phyloP scores from a whole-genome alignment of 164 flowering plant genomes.

The Cinnamomum chago region DNA sequence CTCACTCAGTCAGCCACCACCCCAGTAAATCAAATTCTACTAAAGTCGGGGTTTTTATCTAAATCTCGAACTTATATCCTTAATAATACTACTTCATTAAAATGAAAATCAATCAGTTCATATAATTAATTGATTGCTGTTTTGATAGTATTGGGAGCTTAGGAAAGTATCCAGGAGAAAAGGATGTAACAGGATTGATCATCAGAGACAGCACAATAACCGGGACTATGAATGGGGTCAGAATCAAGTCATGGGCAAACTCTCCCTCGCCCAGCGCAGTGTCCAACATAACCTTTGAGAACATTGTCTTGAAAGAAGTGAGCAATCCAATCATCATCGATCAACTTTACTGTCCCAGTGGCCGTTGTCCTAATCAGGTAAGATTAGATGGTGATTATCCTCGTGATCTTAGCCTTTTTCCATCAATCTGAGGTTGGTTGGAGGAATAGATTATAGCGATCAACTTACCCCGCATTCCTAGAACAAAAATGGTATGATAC shows the following conservation, averaged over 20 bases:
- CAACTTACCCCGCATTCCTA: not conserved
- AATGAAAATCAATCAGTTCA: too few species aligned
- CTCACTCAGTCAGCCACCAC: not conserved
- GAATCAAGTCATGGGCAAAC: constrained; percentile 73
- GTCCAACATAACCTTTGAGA: constrained; percentile 50
- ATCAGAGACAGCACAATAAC: constrained; percentile 41
- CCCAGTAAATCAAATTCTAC: constrained; percentile 2
- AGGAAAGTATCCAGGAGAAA: constrained; percentile 47
- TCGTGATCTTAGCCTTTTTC: too few species aligned
- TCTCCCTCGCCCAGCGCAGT: constrained; percentile 46
- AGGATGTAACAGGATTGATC: constrained; percentile 44
- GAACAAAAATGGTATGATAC: not conserved
- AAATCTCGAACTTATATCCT: not conserved
- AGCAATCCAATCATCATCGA: constrained; percentile 58
- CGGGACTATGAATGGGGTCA: constrained; percentile 50
- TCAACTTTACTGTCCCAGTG: constrained; percentile 50
- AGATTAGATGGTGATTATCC: not conserved
- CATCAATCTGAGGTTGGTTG: too few species aligned
- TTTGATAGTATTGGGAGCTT: constrained; percentile 53
- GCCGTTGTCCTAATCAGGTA: not conserved
- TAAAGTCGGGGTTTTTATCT: not conserved
- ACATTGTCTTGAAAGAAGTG: constrained; percentile 56
- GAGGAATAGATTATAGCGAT: too few species aligned
- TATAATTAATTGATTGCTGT: not conserved
- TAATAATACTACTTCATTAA: too few species aligned